Base-by-base conservation (phyloP, 768 basidiomycete genomes). In the Russula lepida region DNA sequence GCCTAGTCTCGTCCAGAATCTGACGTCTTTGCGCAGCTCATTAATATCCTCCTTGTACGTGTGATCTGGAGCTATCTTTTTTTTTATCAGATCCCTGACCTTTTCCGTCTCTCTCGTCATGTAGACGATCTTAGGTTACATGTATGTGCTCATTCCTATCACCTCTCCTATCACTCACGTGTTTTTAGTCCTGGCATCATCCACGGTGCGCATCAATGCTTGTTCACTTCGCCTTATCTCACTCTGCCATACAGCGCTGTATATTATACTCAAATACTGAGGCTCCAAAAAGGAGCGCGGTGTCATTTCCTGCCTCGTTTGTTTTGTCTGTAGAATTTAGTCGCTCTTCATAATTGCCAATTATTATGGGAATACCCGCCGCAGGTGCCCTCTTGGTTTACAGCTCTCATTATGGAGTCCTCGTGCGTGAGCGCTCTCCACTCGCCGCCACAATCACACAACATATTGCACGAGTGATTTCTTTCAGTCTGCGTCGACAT, bases 181-280 rank as follows among this genome's bases (percentile, higher is more conserved):
- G 35, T 59, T 41, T 47, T 58, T 50, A 88, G 85, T 67, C 89
- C 89, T 30, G 89, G 89, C 67, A 81, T 91, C 71, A 82, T 89
- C 62, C 88, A 92, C 68, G 87, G 77, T 79, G 21, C 56, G 73
- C 49, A 56, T 6, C 37, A 11, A 35, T 33, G 4, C n/a, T 65
- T 35, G 60, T 3, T 3, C 12, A 21, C 6, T 68, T 37, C 44
- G 11, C 21, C 35, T 19, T 15, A 41, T 50, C 57, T 39, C 37
- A 50, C 23, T 19, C 19, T 7, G 25, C 1, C 11, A 9, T 56
- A 39, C 65, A 88, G 89, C 89, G 17, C 70, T 92, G 13, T 92
- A 89, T 74, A 88, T 92, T 69, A 89, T 91, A 66, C 71, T 89
- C 62, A 91, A 90, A 71, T 86, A 87, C 64, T 89, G 76, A 74